These are phyloP conservation scores for Leptographium procerum DNA, from an alignment of 2,329 filamentous ascomycete species.

Conservation along the genomic window DNA sequence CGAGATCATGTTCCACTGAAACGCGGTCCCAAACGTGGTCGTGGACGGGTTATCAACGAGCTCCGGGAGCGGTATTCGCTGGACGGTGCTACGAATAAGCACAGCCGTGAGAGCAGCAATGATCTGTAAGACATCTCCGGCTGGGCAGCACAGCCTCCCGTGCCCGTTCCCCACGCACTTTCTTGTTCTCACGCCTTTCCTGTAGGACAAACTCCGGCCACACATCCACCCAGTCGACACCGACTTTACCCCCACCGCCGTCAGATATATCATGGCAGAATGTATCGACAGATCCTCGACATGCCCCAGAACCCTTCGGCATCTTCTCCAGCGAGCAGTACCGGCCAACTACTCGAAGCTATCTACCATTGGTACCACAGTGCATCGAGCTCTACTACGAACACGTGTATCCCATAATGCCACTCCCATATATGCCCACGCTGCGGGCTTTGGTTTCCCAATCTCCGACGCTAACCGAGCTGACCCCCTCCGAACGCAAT, in stretches of 20 bases:
- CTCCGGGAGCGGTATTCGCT: conserved; percentile 33
- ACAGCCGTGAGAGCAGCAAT: conserved; percentile 28
- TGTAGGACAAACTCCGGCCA: conserved; percentile 6
- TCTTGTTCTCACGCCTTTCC: background rate
- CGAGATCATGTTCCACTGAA: conserved; percentile 54
- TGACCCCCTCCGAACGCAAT: conserved; percentile 28
- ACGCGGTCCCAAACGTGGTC: conserved; percentile 50
- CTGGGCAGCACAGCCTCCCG: background rate
- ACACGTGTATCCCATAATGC: conserved; percentile 54
- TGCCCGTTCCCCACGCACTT: background rate
- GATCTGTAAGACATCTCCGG: conserved; percentile 10
- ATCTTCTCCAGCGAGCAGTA: conserved; percentile 30
- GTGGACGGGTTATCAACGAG: conserved; percentile 52
- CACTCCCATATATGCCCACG: conserved; percentile 46
- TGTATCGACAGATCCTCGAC: conserved; percentile 19
- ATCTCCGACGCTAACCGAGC: conserved; percentile 23
- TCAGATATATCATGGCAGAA: conserved; percentile 20
- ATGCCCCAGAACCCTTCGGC: conserved; percentile 24
- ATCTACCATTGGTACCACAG: conserved; percentile 35
- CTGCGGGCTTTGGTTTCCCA: conserved; percentile 37
- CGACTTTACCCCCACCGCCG: conserved; percentile 9
- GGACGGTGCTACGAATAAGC: conserved; percentile 20
- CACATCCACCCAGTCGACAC: conserved; percentile 15
- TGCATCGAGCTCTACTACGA: conserved; percentile 52
- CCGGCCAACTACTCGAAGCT: conserved; percentile 28